These are phyloP conservation scores for Penstemon davidsonii DNA, from an alignment of 257 asterid species.

Conservation along the genomic window DNA sequence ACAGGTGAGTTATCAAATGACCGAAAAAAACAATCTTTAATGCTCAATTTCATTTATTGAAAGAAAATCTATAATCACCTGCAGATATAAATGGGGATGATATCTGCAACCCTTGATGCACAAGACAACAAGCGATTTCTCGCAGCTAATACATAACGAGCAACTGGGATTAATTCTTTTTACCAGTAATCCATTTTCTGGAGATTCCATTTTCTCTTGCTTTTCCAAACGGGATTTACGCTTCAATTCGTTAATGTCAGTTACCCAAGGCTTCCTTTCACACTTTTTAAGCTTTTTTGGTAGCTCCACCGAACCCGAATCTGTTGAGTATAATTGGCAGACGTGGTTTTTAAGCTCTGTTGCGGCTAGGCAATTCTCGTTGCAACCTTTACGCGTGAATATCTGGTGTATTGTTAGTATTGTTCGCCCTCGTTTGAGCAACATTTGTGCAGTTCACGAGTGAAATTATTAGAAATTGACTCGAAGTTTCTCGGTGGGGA, in stretches of 20 bases:
- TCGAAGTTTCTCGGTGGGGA: conserved; percentile 15
- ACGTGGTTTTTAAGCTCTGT: neutral
- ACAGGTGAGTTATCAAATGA: too few relatives aligned
- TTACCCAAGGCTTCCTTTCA: conserved; percentile 69
- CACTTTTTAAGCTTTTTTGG: conserved; percentile 50
- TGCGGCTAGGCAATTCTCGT: conserved; percentile 2
- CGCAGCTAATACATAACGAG: conserved; percentile 57
- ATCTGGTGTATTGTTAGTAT: conserved; percentile 6
- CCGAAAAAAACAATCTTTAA: neutral
- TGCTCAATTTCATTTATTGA: neutral
- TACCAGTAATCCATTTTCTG: conserved; percentile 68
- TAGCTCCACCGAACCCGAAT: conserved; percentile 24
- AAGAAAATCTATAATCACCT: conserved; percentile 37
- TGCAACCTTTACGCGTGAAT: conserved; percentile 5
- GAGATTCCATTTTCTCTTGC: conserved; percentile 53
- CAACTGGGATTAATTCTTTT: conserved; percentile 62
- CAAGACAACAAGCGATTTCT: conserved; percentile 44
- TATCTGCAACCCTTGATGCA: conserved; percentile 44
- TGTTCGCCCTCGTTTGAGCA: conserved; percentile 18
- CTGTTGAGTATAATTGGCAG: conserved; percentile 34
- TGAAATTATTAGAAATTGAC: too few relatives aligned
- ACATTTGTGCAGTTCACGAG: conserved; percentile 18
- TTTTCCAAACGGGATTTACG: conserved; percentile 50
- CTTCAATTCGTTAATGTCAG: conserved; percentile 55
- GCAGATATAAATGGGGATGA: conserved; percentile 48